Base-by-base conservation (phyloP, 2,329 filamentous ascomycete species). In the Fulvia fulva region DNA sequence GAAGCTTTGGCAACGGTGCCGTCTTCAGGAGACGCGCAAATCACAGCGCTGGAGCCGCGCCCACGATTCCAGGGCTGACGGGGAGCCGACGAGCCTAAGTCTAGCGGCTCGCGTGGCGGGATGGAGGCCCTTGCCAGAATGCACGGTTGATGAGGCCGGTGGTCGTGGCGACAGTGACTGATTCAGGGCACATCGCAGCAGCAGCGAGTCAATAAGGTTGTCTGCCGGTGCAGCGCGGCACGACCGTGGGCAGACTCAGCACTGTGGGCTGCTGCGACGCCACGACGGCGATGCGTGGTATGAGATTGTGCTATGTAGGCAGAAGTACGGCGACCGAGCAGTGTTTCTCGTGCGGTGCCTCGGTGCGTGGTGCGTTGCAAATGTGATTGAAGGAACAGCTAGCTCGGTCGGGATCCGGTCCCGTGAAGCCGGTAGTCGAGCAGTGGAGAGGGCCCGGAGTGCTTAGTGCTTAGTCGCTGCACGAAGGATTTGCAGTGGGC, bases 1-100 rank as follows among this genome's bases (percentile, higher is more conserved):
- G 56, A 58, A 58, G 56, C 56, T 58, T 55, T 47, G 14, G 5
- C n/a, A 44, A 50, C 50, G 44, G 47, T 32, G 37, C 22, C 51
- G 34, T 25, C 34, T n/a, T 26, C 28, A 54, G 51, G 41, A 41
- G 26, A 34, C 47, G 37, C n/a, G 46, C 58, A 54, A 60, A 57
- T 60, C 46, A 59, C 23, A 49, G 5, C 28, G 45, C 30, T 22
- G 46, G 51, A 49, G 26, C 56, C 28, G 50, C 51, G 26, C 51
- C 21, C 32, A 11, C 16, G 4, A 3, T 44, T 8, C 22, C 34
- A 45, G 9, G 7, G 16, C 52, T 46, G 47, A 45, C 26, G 52
- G 26, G 7, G n/a, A 46, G 41, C 52, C 52, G 52, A 54, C 32
- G 52, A 45, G 52, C 52, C 52, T 54, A 54, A 54, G 14, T n/a